Conservation (phyloP, 371 early-diverging fungal genomes). For the Gilbertella persicaria region DNA sequence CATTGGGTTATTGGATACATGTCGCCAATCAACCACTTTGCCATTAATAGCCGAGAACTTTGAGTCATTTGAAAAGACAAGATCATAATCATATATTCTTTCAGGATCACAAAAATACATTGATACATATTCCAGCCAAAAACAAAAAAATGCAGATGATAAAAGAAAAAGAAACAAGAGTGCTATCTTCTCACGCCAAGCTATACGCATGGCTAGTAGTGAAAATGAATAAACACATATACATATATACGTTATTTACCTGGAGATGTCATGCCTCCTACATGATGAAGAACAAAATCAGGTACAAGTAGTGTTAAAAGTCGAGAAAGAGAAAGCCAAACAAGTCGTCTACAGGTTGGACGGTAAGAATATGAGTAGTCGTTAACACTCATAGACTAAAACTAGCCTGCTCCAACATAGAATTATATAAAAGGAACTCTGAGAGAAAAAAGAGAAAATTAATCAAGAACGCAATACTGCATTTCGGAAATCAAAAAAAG, state of each 20-base stretch:
- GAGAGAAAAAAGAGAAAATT: constrained; percentile 4
- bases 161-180: constrained; percentile 30
- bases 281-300: constrained; percentile 26
- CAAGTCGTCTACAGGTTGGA: constrained; percentile 26
- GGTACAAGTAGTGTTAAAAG: constrained; percentile 34
- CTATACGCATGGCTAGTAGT: constrained; percentile 36
- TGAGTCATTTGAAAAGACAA: constrained; percentile 34
- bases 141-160: constrained; percentile 32
- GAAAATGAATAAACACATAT: not conserved
- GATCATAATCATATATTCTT: constrained; percentile 23
- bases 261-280: constrained; percentile 33
- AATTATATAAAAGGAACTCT: constrained; percentile 9
- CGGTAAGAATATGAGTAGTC: constrained; percentile 24
- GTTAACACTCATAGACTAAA: constrained; percentile 23
- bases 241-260: constrained; percentile 18
- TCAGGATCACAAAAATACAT: constrained; percentile 45
- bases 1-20: constrained; percentile 7
- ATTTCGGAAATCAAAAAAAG: too few relatives aligned
- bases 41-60: constrained; percentile 42
- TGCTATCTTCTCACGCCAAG: constrained; percentile 55
- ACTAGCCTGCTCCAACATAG: constrained; percentile 20
- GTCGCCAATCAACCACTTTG: constrained; percentile 39
- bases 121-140: constrained; percentile 49
- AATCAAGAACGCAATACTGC: too few relatives aligned
- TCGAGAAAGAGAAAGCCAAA: constrained; percentile 31